These are phyloP conservation scores for Euphorbia lathyris DNA, from an alignment of 345 rosid genomes.

Conservation along the genomic window DNA sequence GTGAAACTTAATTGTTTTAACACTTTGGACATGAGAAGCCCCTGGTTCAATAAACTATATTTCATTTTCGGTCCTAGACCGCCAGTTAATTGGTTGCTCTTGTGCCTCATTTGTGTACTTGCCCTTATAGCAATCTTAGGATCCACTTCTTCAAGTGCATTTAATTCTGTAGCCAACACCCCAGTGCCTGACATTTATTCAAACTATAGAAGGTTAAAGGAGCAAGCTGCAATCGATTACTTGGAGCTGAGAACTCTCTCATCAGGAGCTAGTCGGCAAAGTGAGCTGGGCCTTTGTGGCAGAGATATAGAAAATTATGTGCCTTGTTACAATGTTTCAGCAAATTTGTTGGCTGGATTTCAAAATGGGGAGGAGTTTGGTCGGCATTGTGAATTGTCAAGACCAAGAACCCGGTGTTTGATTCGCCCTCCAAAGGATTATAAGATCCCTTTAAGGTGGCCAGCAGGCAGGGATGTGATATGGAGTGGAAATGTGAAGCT, in stretches of 20 bases:
- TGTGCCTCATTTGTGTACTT: conserved; percentile 60
- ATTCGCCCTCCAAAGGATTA: conserved; percentile 94
- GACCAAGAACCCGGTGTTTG: conserved; percentile 51
- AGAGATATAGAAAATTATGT: conserved; percentile 87
- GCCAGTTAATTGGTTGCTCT: conserved; percentile 55
- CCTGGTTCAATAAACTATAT: conserved; percentile 59
- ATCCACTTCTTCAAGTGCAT: conserved; percentile 54
- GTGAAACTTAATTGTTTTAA: conserved; percentile 17
- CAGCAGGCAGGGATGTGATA: conserved; percentile 88
- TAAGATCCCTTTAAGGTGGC: conserved; percentile 93
- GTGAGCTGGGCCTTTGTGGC: conserved; percentile 71
- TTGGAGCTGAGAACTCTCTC: conserved; percentile 68
- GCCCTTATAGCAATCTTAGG: conserved; percentile 66
- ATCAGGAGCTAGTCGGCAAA: conserved; percentile 44
- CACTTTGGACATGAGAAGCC: conserved; percentile 82
- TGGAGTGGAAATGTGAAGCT: conserved; percentile 97
- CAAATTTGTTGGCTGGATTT: conserved; percentile 66
- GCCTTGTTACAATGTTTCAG: conserved; percentile 85
- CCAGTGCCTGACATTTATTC: conserved; percentile 53
- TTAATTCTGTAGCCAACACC: conserved; percentile 44
- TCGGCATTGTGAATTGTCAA: conserved; percentile 76
- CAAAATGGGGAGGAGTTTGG: conserved; percentile 86
- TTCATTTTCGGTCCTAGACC: conserved; percentile 67
- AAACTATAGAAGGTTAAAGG: conserved; percentile 82
- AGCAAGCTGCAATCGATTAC: conserved; percentile 86